Percentiles rank a stretch among this genome's conserved stretches.
These are phyloP conservation scores for Clitoria ternatea DNA, from an alignment of 306 rosid species.

Conservation along the genomic window DNA sequence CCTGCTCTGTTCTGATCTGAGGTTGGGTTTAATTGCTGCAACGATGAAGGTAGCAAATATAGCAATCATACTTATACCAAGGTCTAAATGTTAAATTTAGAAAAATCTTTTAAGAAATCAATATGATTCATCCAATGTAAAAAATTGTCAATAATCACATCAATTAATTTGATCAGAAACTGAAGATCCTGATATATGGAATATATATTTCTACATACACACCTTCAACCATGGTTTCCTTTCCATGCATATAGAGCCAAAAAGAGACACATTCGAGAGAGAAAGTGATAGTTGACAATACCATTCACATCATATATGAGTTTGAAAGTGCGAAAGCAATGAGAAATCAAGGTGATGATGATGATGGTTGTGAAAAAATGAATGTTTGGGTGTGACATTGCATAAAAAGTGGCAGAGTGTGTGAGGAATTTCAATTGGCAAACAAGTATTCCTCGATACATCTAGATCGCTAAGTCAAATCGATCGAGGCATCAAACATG, in stretches of 20 bases:
- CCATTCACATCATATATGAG: not conserved
- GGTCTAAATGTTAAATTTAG: too few species aligned
- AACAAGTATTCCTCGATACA: conserved; percentile 25
- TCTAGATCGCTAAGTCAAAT: conserved; percentile 60
- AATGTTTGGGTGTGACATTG: conserved; percentile 32
- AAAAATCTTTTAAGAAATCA: too few species aligned
- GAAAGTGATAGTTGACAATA: not conserved
- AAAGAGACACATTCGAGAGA: not conserved
- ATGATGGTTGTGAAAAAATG: conserved; percentile 42
- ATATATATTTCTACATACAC: too few species aligned
- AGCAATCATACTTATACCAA: too few species aligned
- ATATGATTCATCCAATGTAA: too few species aligned
- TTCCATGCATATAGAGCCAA: not conserved
- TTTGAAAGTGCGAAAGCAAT: not conserved
- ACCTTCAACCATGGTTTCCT: not conserved
- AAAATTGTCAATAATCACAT: too few species aligned
- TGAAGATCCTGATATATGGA: too few species aligned
- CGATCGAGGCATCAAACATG: conserved; percentile 43
- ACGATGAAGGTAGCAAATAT: too few species aligned
- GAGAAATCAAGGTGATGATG: conserved; percentile 17
- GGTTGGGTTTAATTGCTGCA: too few species aligned
- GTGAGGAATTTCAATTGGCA: conserved; percentile 31
- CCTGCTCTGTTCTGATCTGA: too few species aligned
- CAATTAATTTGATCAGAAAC: too few species aligned
- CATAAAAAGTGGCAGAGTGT: conserved; percentile 15